Percentiles rank a stretch among this genome's conserved stretches.
Conservation (phyloP, 495 filamentous ascomycete species). For the Friedmanniomyces endolithicus region DNA sequence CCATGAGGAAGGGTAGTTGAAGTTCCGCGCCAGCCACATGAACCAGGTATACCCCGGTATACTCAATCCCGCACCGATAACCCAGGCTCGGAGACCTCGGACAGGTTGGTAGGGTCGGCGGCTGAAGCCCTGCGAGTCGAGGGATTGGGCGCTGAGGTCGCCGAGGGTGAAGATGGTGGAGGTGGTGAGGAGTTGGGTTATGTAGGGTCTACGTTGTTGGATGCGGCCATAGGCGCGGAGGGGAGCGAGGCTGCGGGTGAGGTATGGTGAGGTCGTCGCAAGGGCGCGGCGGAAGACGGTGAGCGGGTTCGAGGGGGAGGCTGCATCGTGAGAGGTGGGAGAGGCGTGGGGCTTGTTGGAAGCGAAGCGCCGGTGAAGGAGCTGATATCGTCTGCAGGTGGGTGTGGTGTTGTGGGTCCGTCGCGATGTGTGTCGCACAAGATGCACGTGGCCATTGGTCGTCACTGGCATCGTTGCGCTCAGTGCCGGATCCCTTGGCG, state of each 20-base stretch:
- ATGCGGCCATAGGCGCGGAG: constrained; percentile 58
- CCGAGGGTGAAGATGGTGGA: constrained; percentile 67
- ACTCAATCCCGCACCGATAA: constrained; percentile 56
- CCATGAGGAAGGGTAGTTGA: constrained; percentile 69
- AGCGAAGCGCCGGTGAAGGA: no score
- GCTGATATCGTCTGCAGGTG: no score
- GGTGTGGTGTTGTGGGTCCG: no score
- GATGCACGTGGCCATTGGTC: no score
- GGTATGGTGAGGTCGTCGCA: not conserved
- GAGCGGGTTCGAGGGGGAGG: no score
- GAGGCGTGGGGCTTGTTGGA: no score
- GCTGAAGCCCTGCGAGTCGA: not conserved
- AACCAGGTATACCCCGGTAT: constrained; percentile 81
- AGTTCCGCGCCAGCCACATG: constrained; percentile 60
- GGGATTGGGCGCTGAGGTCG: constrained; percentile 62
- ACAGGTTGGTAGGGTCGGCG: constrained; percentile 48
- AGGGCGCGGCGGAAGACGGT: not conserved
- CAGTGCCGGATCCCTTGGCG: no score
- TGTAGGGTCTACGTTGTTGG: constrained; percentile 57
- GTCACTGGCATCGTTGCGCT: no score
- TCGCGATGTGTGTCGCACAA: no score
- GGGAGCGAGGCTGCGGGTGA: constrained; percentile 14
- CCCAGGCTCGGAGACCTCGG: constrained; percentile 56
- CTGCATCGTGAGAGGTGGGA: no score
- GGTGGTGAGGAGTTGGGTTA: constrained; percentile 62